Conservation (phyloP, 371 early-diverging fungal genomes). For the Rhizomucor miehei region DNA sequence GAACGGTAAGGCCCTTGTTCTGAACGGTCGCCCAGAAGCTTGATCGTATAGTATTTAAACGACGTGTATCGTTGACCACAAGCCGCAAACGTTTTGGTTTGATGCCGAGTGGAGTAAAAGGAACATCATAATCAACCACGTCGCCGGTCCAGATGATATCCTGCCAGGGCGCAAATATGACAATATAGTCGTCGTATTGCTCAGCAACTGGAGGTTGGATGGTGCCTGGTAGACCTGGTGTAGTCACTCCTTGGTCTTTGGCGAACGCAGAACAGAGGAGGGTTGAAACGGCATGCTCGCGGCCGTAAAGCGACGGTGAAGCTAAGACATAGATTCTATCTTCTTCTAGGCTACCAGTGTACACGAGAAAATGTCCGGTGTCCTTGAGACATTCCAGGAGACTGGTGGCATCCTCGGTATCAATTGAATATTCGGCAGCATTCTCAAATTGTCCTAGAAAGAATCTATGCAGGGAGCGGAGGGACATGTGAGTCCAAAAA, state of each 20-base stretch:
- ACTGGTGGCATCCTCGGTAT: slow-evolving; percentile 38
- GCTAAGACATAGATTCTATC: slow-evolving; percentile 64
- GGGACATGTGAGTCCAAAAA: neutral
- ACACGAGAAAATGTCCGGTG: slow-evolving; percentile 67
- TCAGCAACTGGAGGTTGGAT: neutral
- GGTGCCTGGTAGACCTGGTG: slow-evolving; percentile 13
- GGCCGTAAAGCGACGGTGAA: slow-evolving; percentile 38
- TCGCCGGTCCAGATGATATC: slow-evolving; percentile 60
- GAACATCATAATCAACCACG: slow-evolving; percentile 35
- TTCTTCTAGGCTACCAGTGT: slow-evolving; percentile 62
- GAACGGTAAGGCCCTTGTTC: slow-evolving; percentile 45
- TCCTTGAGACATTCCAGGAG: slow-evolving; percentile 60
- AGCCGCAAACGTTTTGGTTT: slow-evolving; percentile 66
- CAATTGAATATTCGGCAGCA: slow-evolving; percentile 70
- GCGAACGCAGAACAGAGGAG: slow-evolving; percentile 32
- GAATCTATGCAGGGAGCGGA: too few relatives aligned
- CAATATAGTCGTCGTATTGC: slow-evolving; percentile 43
- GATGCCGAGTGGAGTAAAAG: slow-evolving; percentile 52
- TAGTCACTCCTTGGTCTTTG: slow-evolving; percentile 13
- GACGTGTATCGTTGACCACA: slow-evolving; percentile 47
- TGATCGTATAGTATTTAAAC: slow-evolving; percentile 44
- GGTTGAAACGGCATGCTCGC: slow-evolving; percentile 27
- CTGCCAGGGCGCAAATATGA: slow-evolving; percentile 56
- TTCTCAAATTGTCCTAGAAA: slow-evolving; percentile 70
- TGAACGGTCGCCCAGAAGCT: slow-evolving; percentile 45